phyloP scores from a whole-genome alignment of 345 rosid species.

The Heritiera littoralis region DNA sequence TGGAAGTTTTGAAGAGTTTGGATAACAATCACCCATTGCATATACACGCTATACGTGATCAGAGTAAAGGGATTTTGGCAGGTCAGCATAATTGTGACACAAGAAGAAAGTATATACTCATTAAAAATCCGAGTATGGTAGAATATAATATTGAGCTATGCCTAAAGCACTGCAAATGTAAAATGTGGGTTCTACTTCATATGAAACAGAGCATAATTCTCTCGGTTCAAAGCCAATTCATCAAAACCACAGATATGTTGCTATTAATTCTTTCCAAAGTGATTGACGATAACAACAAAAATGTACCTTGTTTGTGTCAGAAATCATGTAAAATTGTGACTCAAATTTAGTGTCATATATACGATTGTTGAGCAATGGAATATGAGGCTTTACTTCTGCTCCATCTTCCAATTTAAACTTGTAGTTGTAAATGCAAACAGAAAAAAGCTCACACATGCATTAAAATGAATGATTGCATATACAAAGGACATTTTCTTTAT shows the following conservation, averaged over 20 bases:
- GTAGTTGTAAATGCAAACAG: constrained; percentile 59
- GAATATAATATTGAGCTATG: constrained; percentile 8
- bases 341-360: constrained; percentile 95
- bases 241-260: neutral
- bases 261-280: neutral
- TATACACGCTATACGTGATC: constrained; percentile 60
- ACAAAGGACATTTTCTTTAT: neutral
- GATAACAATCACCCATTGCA: constrained; percentile 90
- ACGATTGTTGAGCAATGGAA: constrained; percentile 90
- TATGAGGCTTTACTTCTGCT: constrained; percentile 79
- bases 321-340: constrained; percentile 94
- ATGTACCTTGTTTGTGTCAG: constrained; percentile 87
- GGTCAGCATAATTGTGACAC: constrained; percentile 12
- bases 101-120: constrained; percentile 2
- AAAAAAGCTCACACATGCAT: constrained; percentile 14
- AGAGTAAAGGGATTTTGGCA: constrained; percentile 4
- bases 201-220: constrained; percentile 5
- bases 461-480: constrained; percentile 1
- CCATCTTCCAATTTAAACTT: constrained; percentile 93
- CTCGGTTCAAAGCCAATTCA: constrained; percentile 5
- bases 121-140: neutral
- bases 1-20: constrained; percentile 76
- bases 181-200: neutral
- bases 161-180: constrained; percentile 6
- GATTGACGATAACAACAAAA: constrained; percentile 8